A percentile compares a stretch with the other conserved stretches of the same genome.
Evolutionary conservation across 345 rosid species (phyloP).

Genomic region (Sonneratia alba): DNA sequence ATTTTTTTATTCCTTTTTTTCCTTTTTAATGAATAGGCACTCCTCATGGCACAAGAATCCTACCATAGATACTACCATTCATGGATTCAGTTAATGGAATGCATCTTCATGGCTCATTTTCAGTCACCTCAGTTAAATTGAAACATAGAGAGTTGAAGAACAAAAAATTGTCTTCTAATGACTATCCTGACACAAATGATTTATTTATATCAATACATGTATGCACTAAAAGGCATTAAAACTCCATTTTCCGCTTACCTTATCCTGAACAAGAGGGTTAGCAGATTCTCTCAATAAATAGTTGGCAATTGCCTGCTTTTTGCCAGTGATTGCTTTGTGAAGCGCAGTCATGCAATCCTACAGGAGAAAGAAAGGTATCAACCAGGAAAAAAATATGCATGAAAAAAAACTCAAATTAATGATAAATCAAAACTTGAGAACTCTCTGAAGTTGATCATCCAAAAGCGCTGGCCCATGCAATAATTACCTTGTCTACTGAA

Average conservation of each 20-base stretch:
- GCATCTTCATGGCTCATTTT: neutral
- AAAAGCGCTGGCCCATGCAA: neutral
- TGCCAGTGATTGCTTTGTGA: slow-evolving; percentile 72
- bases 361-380: slow-evolving; percentile 12
- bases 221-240: neutral
- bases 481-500: slow-evolving; percentile 55
- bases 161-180: neutral
- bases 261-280: slow-evolving; percentile 65
- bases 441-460: neutral
- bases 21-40: neutral
- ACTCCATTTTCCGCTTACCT: slow-evolving; percentile 26
- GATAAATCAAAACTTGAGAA: neutral
- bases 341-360: slow-evolving; percentile 80
- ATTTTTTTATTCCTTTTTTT: neutral
- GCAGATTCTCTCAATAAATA: slow-evolving; percentile 90
- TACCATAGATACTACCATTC: neutral
- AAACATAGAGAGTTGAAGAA: neutral
- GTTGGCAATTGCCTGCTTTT: slow-evolving; percentile 73
- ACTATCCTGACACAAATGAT: neutral
- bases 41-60: neutral
- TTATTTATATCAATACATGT: neutral
- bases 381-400: slow-evolving; percentile 6
- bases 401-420: neutral
- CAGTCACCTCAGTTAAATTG: neutral
- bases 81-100: neutral